Percentiles rank a stretch among this genome's conserved stretches.
These are phyloP conservation scores for Xylaria palmicola DNA, from an alignment of 495 filamentous ascomycete genomes.

Conservation along the genomic window DNA sequence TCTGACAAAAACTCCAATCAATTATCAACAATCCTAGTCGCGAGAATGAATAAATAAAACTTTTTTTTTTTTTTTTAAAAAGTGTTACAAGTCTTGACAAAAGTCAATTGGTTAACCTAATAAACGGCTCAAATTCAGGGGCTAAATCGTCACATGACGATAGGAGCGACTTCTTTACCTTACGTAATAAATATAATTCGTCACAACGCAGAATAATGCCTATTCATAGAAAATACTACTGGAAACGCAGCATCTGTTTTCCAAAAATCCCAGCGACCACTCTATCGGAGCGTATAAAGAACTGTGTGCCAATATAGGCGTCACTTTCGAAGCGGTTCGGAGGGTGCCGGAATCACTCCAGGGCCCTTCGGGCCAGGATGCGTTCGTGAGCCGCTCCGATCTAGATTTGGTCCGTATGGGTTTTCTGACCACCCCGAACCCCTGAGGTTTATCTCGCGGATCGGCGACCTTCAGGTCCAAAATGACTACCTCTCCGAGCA, in stretches of 20 bases:
- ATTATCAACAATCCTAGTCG: too few relatives aligned
- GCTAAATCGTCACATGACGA: too few relatives aligned
- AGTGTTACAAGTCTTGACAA: too few relatives aligned
- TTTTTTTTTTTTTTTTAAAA: too few relatives aligned
- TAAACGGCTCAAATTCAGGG: too few relatives aligned
- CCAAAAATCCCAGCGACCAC: conserved; percentile 13
- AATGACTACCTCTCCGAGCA: neutral
- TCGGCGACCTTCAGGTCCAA: neutral
- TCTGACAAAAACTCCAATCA: too few relatives aligned
- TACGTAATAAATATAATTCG: too few relatives aligned
- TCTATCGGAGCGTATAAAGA: conserved; percentile 2
- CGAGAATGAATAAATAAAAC: too few relatives aligned
- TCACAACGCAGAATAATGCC: too few relatives aligned
- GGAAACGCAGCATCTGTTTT: conserved; percentile 6
- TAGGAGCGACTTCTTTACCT: too few relatives aligned
- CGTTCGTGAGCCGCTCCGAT: neutral
- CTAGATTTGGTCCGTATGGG: neutral
- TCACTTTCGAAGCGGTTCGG: neutral
- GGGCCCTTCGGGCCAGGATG: neutral
- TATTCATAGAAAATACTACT: conserved; percentile 5
- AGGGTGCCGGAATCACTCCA: neutral
- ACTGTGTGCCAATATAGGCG: neutral
- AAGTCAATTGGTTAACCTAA: too few relatives aligned
- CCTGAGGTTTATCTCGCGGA: neutral
- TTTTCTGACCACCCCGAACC: neutral